phyloP scores from a whole-genome alignment of 1,284 basidiomycete genomes.

The Abortiporus biennis region DNA sequence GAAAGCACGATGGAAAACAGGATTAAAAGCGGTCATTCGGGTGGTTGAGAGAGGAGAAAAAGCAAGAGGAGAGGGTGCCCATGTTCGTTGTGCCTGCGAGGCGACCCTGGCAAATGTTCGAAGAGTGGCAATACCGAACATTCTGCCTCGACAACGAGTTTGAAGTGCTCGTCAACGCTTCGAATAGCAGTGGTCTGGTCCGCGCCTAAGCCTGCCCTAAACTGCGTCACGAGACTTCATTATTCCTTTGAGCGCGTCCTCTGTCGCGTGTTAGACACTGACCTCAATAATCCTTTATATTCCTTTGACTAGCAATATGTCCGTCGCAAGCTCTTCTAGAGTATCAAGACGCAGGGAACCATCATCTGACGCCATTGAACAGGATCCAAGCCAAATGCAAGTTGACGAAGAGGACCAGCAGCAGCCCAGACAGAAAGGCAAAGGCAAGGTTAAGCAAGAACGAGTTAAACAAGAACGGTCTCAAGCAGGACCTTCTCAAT shows the following conservation, averaged over 20 bases:
- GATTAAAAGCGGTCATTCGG: slow-evolving; percentile 11
- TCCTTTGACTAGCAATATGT: neutral
- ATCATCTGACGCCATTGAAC: slow-evolving; percentile 8
- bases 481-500: neutral
- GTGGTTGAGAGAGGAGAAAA: slow-evolving; percentile 7
- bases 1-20: slow-evolving; percentile 43
- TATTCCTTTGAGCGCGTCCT: slow-evolving; percentile 10
- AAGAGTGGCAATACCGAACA: no score
- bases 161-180: slow-evolving; percentile 17
- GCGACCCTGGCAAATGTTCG: no score
- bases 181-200: slow-evolving; percentile 8
- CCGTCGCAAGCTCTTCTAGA: no score
- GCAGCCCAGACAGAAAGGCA: neutral
- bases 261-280: slow-evolving; percentile 12
- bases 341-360: slow-evolving; percentile 2
- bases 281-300: slow-evolving; percentile 3
- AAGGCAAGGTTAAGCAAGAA: slow-evolving; percentile 3
- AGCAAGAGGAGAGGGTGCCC: slow-evolving; percentile 8
- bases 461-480: slow-evolving; percentile 5
- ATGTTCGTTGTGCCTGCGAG: no score
- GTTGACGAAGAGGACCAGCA: slow-evolving; percentile 4
- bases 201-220: slow-evolving; percentile 35
- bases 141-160: no score
- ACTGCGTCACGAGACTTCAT: slow-evolving; percentile 15
- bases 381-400: slow-evolving; percentile 1